Base-by-base conservation (phyloP, 768 basidiomycete species). In the Rhodotorula taiwanensis region DNA sequence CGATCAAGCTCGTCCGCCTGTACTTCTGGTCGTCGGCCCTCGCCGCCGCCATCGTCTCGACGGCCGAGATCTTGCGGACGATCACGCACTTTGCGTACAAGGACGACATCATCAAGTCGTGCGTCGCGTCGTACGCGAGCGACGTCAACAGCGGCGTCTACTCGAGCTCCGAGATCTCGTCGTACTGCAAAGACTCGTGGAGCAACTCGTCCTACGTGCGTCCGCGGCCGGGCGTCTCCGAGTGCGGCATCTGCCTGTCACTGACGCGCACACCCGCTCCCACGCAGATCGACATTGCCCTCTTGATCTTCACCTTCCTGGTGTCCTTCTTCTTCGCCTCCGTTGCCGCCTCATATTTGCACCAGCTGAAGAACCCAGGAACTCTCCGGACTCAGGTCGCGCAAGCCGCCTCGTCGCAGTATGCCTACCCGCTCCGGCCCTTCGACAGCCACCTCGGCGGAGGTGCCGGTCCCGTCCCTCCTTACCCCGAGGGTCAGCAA, bases 291-390 rank as follows among this genome's bases (percentile, higher is more conserved):
- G 67, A 68, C 47, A 55, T 68, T 31, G 67, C 54, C 2, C 55
- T 68, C 23, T 48, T 68, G 33, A 36, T 68, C 52, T 52, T 68
- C n/a, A 58, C 62, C 5, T 27, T 58, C 59, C 8, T 64, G 30
- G 8, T 68, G 41, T 33, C 62, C 11, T 64, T 64, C 52, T 52
- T 68, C 55, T 64, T 68, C 43, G 67, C 59, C 6, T 64, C 62
- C 8, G 55, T 68, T 25, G 59, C 55, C n/a, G 67, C 67, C 1
- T 54, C 47, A 1, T 68, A 55, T 58, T 52, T 68, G 1, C 59
- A 66, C 52, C 68, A 66, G 34, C 64, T 70, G 15, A 44, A 62
- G 60, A 66, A 70, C 55, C 64, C 64, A 1, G 33, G 36, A 9
- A 43, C 51, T 44, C 49, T 65, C 15, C 64, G 64, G 20, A 65